Evolutionary conservation across 306 rosid genomes (phyloP).

Genomic region (Elaeagnus macrophylla): DNA sequence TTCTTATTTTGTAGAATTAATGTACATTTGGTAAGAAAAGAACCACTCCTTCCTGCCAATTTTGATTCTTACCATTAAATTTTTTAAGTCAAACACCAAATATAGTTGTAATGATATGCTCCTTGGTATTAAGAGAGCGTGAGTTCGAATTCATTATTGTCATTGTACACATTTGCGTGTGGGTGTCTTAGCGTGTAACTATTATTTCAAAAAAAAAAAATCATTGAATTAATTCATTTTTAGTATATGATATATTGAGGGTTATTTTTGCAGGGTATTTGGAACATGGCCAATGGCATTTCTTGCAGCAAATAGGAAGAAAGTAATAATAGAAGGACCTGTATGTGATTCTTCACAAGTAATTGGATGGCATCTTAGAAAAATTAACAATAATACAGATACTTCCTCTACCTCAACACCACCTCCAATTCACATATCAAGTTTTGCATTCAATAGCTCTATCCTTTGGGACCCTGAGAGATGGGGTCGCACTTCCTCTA

Average conservation of each 20-base stretch:
- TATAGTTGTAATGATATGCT: too few species aligned
- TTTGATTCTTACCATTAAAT: too few species aligned
- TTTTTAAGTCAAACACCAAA: too few species aligned
- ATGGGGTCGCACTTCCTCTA: slow-evolving; percentile 93
- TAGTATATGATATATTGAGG: background rate
- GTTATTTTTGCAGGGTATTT: slow-evolving; percentile 47
- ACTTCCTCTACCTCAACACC: slow-evolving; percentile 4
- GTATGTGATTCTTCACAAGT: slow-evolving; percentile 85
- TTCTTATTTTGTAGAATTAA: too few species aligned
- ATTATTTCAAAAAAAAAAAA: too few species aligned
- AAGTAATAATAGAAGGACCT: slow-evolving; percentile 78
- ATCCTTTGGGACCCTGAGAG: slow-evolving; percentile 95
- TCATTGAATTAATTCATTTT: background rate
- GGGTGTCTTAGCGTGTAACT: too few species aligned
- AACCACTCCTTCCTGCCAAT: too few species aligned
- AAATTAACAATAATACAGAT: slow-evolving; percentile 50
- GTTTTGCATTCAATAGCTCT: slow-evolving; percentile 86
- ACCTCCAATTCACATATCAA: slow-evolving; percentile 69
- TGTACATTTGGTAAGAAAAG: too few species aligned
- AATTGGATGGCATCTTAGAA: slow-evolving; percentile 79
- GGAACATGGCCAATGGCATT: slow-evolving; percentile 91
- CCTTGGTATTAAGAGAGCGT: too few species aligned
- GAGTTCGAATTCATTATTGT: too few species aligned
- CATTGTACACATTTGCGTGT: too few species aligned
- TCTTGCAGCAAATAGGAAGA: slow-evolving; percentile 49